phyloP scores from a whole-genome alignment of 768 basidiomycete species.

The Hericium coralloides region DNA sequence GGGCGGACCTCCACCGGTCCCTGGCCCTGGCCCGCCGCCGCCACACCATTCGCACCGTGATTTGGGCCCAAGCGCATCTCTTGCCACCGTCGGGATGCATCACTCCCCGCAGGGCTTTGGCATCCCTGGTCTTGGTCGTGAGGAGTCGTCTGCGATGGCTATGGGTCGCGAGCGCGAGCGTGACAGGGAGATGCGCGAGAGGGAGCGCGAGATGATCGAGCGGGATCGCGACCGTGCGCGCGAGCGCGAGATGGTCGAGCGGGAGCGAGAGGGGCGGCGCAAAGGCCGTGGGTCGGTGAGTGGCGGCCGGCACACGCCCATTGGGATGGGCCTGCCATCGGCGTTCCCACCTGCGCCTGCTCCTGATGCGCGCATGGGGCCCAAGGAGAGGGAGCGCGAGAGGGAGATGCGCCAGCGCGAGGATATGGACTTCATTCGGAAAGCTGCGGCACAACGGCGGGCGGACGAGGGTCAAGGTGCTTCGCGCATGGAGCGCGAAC shows the following conservation, averaged over 20 bases:
- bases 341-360: background rate
- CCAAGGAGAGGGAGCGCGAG: constrained; percentile 13
- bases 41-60: constrained; percentile 10
- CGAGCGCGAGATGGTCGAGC: constrained; percentile 14
- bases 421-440: constrained; percentile 17
- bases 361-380: background rate
- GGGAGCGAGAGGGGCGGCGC: background rate
- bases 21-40: constrained; percentile 8
- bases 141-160: constrained; percentile 6
- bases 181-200: constrained; percentile 21
- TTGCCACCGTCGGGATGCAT: constrained; percentile 1
- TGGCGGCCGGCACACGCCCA: background rate
- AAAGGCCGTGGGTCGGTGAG: background rate
- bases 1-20: constrained; percentile 12
- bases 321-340: background rate
- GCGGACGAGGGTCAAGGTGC: constrained; percentile 1
- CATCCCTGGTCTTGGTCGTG: constrained; percentile 3
- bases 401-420: constrained; percentile 14
- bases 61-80: constrained; percentile 1
- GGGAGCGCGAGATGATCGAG: constrained; percentile 21
- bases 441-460: constrained; percentile 7
- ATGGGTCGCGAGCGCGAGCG: constrained; percentile 16
- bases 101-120: background rate
- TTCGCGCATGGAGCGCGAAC: too few species aligned
- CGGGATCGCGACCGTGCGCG: constrained; percentile 19